These are phyloP conservation scores for Starmerella scarabaei DNA, from an alignment of 805 yeast species.

Conservation along the genomic window DNA sequence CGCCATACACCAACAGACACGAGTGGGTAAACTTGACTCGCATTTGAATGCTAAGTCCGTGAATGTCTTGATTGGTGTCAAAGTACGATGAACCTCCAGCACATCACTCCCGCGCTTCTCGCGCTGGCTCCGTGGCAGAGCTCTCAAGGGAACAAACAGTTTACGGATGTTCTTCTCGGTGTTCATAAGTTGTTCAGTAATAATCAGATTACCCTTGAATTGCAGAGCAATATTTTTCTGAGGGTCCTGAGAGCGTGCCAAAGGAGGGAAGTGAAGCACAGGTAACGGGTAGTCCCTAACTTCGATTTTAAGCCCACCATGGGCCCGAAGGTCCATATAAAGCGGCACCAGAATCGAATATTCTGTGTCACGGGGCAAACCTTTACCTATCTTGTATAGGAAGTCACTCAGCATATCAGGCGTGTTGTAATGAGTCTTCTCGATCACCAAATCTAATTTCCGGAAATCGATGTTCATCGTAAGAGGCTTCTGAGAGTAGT, in stretches of 20 bases:
- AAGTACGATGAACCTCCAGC: constrained; percentile 56
- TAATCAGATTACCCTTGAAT: constrained; percentile 50
- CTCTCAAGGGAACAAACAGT: constrained; percentile 49
- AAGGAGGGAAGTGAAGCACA: constrained; percentile 53
- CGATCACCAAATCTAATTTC: constrained; percentile 37
- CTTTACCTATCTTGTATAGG: constrained; percentile 63
- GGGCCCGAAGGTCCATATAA: constrained; percentile 31
- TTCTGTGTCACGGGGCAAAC: constrained; percentile 56
- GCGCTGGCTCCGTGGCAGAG: constrained; percentile 28
- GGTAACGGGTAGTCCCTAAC: constrained; percentile 83
- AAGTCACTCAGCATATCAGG: constrained; percentile 44
- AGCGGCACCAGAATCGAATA: constrained; percentile 62
- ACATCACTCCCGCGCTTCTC: constrained; percentile 34
- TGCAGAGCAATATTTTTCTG: constrained; percentile 24
- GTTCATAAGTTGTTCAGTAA: constrained; percentile 50
- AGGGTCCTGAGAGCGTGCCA: constrained; percentile 28
- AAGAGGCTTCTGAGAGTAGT: constrained; percentile 37
- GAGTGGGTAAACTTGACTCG: constrained; percentile 43
- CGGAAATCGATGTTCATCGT: constrained; percentile 40
- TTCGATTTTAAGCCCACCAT: constrained; percentile 19
- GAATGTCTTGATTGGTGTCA: constrained; percentile 61
- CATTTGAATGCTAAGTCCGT: constrained; percentile 47
- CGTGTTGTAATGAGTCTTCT: constrained; percentile 40
- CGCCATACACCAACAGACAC: constrained; percentile 74
- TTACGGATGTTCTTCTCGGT: constrained; percentile 44